Percentiles rank a stretch among this genome's conserved stretches.
phyloP scores from a whole-genome alignment of 345 rosid species.

The Populus alba region DNA sequence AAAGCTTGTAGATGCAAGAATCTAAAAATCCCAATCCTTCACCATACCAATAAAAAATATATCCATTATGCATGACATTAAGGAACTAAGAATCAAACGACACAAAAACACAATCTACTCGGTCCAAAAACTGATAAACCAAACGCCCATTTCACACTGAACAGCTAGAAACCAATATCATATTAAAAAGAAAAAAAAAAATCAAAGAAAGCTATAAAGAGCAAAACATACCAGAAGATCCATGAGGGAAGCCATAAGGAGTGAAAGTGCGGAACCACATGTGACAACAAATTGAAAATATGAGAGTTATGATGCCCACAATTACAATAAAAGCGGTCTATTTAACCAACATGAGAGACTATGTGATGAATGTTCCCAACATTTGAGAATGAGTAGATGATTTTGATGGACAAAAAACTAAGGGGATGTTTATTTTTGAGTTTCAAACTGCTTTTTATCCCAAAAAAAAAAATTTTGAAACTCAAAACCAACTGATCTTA shows the following conservation, averaged over 20 bases:
- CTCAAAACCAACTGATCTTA: too few species aligned
- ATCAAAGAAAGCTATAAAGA: background rate
- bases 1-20: background rate
- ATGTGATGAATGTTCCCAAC: too few species aligned
- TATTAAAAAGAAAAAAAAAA: too few species aligned
- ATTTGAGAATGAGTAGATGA: too few species aligned
- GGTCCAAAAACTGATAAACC: background rate
- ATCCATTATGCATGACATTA: background rate
- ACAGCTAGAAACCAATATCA: background rate
- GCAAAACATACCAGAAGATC: slow-evolving; percentile 63
- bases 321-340: too few species aligned
- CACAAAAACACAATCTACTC: background rate
- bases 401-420: too few species aligned
- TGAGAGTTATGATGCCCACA: too few species aligned
- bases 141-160: background rate
- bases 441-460: too few species aligned
- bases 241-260: slow-evolving; percentile 77
- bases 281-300: too few species aligned
- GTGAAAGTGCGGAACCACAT: slow-evolving; percentile 46
- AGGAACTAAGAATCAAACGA: background rate
- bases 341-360: too few species aligned
- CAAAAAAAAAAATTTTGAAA: too few species aligned
- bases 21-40: background rate
- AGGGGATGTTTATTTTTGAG: too few species aligned
- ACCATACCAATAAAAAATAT: background rate